A percentile compares a stretch with the other conserved stretches of the same genome.
Evolutionary conservation across 345 rosid species (phyloP).

Genomic region (Atalantia buxifolia): DNA sequence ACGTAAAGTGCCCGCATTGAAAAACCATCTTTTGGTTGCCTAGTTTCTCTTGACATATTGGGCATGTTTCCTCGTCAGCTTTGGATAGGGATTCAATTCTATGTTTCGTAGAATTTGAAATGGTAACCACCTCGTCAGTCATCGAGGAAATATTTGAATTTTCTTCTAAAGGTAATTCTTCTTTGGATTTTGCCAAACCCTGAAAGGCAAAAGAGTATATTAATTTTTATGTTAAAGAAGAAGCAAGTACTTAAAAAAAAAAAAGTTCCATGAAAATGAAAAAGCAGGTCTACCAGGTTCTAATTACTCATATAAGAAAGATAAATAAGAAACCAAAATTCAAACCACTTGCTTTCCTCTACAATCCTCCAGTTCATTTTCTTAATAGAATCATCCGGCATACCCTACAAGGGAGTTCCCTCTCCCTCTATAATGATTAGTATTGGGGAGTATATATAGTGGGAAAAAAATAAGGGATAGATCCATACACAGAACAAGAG

Average conservation of each 20-base stretch:
- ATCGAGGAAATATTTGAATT: constrained; percentile 36
- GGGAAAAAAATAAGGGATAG: neutral
- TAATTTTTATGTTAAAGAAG: neutral
- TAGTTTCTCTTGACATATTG: constrained; percentile 81
- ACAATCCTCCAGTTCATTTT: neutral
- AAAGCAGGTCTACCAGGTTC: neutral
- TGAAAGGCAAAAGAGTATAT: constrained; percentile 26
- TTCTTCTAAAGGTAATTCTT: constrained; percentile 36
- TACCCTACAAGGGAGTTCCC: neutral
- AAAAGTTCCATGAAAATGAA: neutral
- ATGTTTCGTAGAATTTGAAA: constrained; percentile 33
- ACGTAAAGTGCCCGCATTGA: constrained; percentile 86
- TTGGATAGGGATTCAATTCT: constrained; percentile 33
- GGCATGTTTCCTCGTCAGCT: constrained; percentile 71
- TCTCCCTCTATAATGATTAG: neutral
- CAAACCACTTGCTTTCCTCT: neutral
- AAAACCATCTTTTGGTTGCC: constrained; percentile 89
- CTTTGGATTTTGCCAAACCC: constrained; percentile 75
- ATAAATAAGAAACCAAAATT: neutral
- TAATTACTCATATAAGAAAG: neutral
- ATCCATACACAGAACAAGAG: neutral
- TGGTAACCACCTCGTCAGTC: constrained; percentile 32
- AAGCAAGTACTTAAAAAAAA: neutral
- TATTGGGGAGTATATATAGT: neutral
- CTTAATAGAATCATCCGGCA: neutral